Evolutionary conservation across 805 yeast species (phyloP), one percentile per base, ranked within the genome.

Genomic region (Candida maesae): DNA sequence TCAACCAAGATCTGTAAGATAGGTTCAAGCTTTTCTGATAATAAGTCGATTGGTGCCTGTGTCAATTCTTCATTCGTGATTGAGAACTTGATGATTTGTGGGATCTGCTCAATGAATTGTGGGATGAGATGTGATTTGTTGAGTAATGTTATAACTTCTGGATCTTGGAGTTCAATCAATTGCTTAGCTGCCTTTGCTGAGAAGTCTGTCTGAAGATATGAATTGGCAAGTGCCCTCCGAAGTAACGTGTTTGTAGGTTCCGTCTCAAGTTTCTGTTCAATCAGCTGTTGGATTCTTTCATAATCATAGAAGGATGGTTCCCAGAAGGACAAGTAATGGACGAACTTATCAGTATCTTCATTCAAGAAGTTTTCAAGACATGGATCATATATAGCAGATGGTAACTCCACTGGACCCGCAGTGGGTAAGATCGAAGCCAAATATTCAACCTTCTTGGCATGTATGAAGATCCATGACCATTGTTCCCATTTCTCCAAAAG

Each of bases 101-200:
- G 80, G 2, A 89, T 55, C 13, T 67, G 56, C 2, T 67, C 58
- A 4, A 72, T 45, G 45, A 76, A 76, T 20, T 66, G 68, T 0
- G 71, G 60, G 31, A 90, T 60, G 23, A 91, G 61, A n/a, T n/a
- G 52, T 88, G 91, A 55, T 82, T 71, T 27, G 71, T 66, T 10
- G 79, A 66, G 64, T 40, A 87, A 74, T 28, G 72, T 68, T 33
- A 90, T 56, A 0, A 80, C 73, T 13, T 71, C 52, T 0, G 67
- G 56, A 56, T 84, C 89, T 46, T 72, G 67, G 20, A 83, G 60
- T 14, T 58, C 59, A 12, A 86, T 68, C 49, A 86, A 65, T 55
- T 83, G 89, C 0, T 69, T 69, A 7, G 84, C 78, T 2, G 96
- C 90, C 25, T 70, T 68, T 2, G 66, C 64, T 3, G 83, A 83